Percentiles rank a stretch among this genome's conserved stretches.
phyloP scores from a whole-genome alignment of 306 rosid genomes.

The Hippophae rhamnoides region DNA sequence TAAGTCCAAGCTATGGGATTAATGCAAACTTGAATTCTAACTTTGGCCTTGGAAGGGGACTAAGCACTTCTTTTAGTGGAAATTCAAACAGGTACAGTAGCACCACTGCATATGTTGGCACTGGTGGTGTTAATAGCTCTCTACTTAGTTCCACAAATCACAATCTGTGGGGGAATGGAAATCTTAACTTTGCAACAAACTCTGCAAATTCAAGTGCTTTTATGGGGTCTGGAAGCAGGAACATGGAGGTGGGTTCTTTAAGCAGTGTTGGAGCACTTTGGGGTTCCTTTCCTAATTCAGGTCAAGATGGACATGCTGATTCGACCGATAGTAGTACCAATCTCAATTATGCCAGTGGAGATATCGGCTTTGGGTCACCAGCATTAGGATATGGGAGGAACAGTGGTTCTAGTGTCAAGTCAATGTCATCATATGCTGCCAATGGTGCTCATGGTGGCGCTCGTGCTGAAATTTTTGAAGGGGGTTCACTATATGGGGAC shows the following conservation, averaged over 20 bases:
- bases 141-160: conserved; percentile 71
- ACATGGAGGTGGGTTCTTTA: conserved; percentile 40
- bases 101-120: conserved; percentile 52
- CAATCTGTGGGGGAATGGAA: conserved; percentile 85
- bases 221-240: conserved; percentile 53
- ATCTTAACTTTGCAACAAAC: conserved; percentile 58
- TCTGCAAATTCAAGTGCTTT: conserved; percentile 60
- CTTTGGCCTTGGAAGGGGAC: conserved; percentile 70
- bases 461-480: conserved; percentile 20
- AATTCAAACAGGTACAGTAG: conserved; percentile 60
- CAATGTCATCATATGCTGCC: conserved; percentile 33
- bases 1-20: conserved; percentile 72
- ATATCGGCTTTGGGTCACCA: conserved; percentile 41
- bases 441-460: conserved; percentile 37
- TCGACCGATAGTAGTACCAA: conserved; percentile 35
- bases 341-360: conserved; percentile 40
- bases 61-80: conserved; percentile 64
- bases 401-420: conserved; percentile 27
- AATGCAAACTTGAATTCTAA: conserved; percentile 58
- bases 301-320: conserved; percentile 42
- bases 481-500: conserved; percentile 28
- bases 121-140: conserved; percentile 59
- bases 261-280: conserved; percentile 47
- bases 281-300: conserved; percentile 41
- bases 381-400: conserved; percentile 51